Percentiles rank a stretch among this genome's conserved stretches.
Conservation (phyloP, 176 grass and related monocot genomes). For the Bonia amplexicaulis region DNA sequence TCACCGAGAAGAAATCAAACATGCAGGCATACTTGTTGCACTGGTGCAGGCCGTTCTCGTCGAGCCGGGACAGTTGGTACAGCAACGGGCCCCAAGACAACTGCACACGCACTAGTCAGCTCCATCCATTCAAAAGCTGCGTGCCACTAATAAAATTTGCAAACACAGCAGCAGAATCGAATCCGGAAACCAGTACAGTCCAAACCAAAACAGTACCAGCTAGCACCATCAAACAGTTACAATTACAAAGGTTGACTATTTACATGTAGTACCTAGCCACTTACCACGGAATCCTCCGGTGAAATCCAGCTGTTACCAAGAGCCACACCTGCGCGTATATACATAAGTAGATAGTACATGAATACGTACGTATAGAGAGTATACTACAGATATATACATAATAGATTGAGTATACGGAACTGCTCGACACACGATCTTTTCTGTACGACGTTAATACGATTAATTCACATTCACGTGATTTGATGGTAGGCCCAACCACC, state of each 20-base stretch:
- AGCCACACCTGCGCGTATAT: conserved; percentile 42
- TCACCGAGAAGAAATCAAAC: too few species aligned
- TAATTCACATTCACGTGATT: too few species aligned
- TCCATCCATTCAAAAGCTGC: neutral
- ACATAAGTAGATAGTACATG: neutral
- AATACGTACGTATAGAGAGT: neutral
- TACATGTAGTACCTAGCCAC: neutral
- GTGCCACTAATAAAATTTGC: neutral
- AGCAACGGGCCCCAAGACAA: neutral
- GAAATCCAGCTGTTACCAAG: conserved; percentile 94
- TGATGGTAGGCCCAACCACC: too few species aligned
- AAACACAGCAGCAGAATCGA: too few species aligned
- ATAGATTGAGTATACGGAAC: too few species aligned
- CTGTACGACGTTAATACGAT: too few species aligned
- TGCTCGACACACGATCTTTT: too few species aligned
- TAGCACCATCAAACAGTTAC: neutral
- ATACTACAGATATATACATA: too few species aligned
- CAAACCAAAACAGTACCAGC: neutral
- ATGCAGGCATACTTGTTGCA: conserved; percentile 33
- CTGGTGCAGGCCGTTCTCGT: neutral
- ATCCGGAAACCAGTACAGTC: neutral
- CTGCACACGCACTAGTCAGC: neutral
- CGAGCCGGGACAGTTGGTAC: neutral
- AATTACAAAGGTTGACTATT: neutral
- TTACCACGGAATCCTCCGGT: conserved; percentile 70